Percentiles rank a stretch among this genome's conserved stretches.
Conservation (phyloP, 441 rosid species). For the Gossypium davidsonii region DNA sequence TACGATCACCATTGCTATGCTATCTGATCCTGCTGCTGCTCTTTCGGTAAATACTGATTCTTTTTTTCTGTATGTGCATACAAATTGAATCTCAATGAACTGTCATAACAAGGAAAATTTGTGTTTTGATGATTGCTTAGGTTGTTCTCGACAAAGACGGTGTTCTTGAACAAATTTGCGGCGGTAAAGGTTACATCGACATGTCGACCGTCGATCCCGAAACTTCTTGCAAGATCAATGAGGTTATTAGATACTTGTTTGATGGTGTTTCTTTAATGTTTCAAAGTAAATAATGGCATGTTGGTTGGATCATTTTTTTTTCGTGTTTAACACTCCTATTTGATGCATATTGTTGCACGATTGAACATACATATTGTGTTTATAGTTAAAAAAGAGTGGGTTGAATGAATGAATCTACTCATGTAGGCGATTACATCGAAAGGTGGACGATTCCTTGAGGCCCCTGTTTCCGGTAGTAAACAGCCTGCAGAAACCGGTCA, state of each 20-base stretch:
- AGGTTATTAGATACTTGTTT: slow-evolving; percentile 35
- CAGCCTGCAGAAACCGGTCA: slow-evolving; percentile 98
- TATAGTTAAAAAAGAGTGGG: not conserved
- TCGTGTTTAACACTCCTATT: not conserved
- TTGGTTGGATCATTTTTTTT: not conserved
- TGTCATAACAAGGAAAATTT: not conserved
- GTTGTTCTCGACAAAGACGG: slow-evolving; percentile 85
- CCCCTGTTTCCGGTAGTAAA: slow-evolving; percentile 95
- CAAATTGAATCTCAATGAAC: not conserved
- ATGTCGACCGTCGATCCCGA: slow-evolving; percentile 94
- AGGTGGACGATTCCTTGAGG: slow-evolving; percentile 82
- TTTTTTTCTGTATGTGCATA: not conserved
- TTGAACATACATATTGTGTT: not conserved
- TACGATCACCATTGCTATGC: slow-evolving; percentile 73
- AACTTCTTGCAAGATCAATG: slow-evolving; percentile 66
- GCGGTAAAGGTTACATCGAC: slow-evolving; percentile 34
- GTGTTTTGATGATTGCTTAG: slow-evolving; percentile 31
- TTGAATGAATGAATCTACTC: slow-evolving; percentile 5
- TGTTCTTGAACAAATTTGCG: slow-evolving; percentile 54
- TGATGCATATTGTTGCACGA: not conserved
- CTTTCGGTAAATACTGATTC: slow-evolving; percentile 46
- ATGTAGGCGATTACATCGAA: slow-evolving; percentile 63
- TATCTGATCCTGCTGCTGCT: slow-evolving; percentile 88
- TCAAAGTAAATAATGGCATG: not conserved
- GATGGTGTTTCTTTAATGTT: not conserved